A percentile compares a stretch with the other conserved stretches of the same genome.
These are phyloP conservation scores for Serpula lacrymans DNA, from an alignment of 768 basidiomycete genomes.

Conservation along the genomic window DNA sequence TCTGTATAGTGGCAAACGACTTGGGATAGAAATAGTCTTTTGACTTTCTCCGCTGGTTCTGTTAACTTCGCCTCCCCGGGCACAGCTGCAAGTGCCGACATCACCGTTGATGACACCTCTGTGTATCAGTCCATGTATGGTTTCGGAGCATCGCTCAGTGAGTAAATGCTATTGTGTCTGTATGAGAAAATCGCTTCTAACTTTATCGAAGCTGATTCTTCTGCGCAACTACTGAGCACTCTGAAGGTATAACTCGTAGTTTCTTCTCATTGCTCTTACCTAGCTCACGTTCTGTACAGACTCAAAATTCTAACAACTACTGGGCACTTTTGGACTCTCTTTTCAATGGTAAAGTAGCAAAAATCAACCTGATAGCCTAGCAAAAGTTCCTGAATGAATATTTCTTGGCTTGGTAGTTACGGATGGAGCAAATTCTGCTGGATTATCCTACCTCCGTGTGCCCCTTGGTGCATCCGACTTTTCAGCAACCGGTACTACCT, in stretches of 20 bases:
- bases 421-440: slow-evolving; percentile 60
- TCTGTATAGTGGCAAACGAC: slow-evolving; percentile 53
- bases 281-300: slow-evolving; percentile 27
- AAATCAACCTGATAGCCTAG: neutral
- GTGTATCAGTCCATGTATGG: slow-evolving; percentile 64
- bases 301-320: slow-evolving; percentile 52
- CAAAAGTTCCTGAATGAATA: slow-evolving; percentile 18
- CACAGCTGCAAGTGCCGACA: slow-evolving; percentile 55
- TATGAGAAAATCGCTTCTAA: slow-evolving; percentile 4
- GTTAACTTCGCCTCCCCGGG: slow-evolving; percentile 43
- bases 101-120: slow-evolving; percentile 51
- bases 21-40: slow-evolving; percentile 26
- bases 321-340: slow-evolving; percentile 54
- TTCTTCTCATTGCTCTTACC: neutral
- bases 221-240: slow-evolving; percentile 55
- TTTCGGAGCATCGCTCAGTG: slow-evolving; percentile 67
- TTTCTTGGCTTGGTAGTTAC: slow-evolving; percentile 34
- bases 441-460: slow-evolving; percentile 65
- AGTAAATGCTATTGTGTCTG: slow-evolving; percentile 8
- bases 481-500: slow-evolving; percentile 46
- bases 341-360: slow-evolving; percentile 38
- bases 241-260: slow-evolving; percentile 49
- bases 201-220: slow-evolving; percentile 58
- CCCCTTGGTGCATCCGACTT: slow-evolving; percentile 76
- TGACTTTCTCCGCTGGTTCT: slow-evolving; percentile 27